Percentiles rank a stretch among this genome's conserved stretches.
phyloP scores from a whole-genome alignment of 441 rosid species.

The Raphanus hybrid region DNA sequence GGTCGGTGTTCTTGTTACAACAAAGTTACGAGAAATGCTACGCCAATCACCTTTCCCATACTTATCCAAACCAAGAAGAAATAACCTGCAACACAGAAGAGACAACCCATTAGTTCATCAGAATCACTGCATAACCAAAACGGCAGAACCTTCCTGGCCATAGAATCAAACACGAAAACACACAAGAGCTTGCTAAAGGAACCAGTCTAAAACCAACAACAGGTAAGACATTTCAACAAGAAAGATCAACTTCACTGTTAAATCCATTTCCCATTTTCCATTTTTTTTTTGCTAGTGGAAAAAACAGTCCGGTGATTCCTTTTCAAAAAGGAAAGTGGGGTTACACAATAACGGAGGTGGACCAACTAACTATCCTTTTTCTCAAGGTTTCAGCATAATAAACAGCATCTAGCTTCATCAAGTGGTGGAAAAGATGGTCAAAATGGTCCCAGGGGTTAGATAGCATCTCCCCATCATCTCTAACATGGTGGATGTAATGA shows the following conservation, averaged over 20 bases:
- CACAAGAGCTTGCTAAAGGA: background rate
- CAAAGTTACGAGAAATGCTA: constrained; percentile 94
- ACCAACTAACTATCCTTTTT: constrained; percentile 21
- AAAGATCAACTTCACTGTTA: constrained; percentile 17
- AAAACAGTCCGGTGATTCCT: background rate
- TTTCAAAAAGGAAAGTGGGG: constrained; percentile 31
- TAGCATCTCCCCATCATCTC: constrained; percentile 38
- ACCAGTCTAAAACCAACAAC: background rate
- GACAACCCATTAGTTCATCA: constrained; percentile 26
- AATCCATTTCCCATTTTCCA: background rate
- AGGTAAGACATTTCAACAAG: background rate
- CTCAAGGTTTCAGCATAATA: constrained; percentile 18
- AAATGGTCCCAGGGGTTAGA: constrained; percentile 42
- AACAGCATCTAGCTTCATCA: constrained; percentile 34
- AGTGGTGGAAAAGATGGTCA: constrained; percentile 38
- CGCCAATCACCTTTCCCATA: constrained; percentile 99
- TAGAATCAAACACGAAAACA: background rate
- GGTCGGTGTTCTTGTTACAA: constrained; percentile 95
- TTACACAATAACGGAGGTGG: constrained; percentile 36
- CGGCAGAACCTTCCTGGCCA: background rate
- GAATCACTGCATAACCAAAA: constrained; percentile 17
- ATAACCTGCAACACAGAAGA: constrained; percentile 61
- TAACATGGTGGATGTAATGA: constrained; percentile 31
- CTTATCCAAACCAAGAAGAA: constrained; percentile 94
- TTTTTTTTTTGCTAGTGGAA: background rate